A percentile compares a stretch with the other conserved stretches of the same genome.
Conservation (phyloP, 176 grass and related monocot species). For the Elymus sibiricus region DNA sequence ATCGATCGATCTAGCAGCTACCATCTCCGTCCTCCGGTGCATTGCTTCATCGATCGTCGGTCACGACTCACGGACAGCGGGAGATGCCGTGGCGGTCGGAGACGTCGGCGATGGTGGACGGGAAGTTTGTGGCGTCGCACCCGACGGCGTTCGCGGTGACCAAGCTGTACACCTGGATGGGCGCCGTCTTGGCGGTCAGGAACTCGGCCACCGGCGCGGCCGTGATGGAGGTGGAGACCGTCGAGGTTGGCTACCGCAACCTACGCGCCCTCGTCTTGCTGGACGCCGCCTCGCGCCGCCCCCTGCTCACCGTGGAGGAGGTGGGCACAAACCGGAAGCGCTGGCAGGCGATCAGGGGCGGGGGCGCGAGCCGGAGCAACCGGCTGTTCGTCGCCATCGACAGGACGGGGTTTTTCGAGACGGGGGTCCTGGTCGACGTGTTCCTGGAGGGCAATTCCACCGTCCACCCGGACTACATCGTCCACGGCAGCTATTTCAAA, state of each 20-base stretch:
- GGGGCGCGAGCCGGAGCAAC: constrained; percentile 23
- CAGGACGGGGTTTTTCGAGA: constrained; percentile 2
- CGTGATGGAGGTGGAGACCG: constrained; percentile 43
- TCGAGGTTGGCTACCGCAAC: constrained; percentile 18
- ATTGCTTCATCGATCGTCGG: too few relatives aligned
- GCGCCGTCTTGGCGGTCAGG: constrained; percentile 5
- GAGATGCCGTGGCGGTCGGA: not conserved
- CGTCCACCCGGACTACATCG: constrained; percentile 34
- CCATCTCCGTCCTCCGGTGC: too few relatives aligned
- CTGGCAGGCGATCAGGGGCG: constrained; percentile 44
- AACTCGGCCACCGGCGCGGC: constrained; percentile 22
- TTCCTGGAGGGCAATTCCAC: constrained; percentile 37
- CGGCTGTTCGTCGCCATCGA: constrained; percentile 38
- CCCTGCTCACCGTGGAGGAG: constrained; percentile 36
- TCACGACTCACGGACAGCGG: not conserved
- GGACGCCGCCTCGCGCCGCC: constrained; percentile 26
- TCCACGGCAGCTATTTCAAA: constrained; percentile 32
- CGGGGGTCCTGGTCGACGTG: constrained; percentile 29
- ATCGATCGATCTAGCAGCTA: too few relatives aligned
- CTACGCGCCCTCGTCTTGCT: constrained; percentile 14
- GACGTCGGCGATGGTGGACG: not conserved
- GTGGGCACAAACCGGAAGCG: not conserved
- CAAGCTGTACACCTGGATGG: not conserved
- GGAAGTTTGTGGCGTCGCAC: not conserved
- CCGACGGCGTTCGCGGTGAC: not conserved